Evolutionary conservation across 140 eudicot species (phyloP).

Genomic region (Stevia rebaudiana): DNA sequence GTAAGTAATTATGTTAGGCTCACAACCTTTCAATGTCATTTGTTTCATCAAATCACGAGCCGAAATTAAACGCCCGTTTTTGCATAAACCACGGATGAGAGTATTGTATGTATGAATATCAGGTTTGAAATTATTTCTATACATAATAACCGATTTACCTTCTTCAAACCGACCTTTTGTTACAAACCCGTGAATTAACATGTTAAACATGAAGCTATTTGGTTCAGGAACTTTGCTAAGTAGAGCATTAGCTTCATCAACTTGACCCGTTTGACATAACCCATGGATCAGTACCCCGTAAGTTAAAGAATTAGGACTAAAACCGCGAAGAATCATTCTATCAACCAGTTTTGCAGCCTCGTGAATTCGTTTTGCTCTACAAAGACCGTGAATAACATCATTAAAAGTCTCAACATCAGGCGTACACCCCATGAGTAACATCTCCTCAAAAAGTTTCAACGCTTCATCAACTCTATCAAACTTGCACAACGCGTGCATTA

Average conservation of each 20-base stretch:
- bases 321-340: slow-evolving; percentile 82
- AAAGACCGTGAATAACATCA: slow-evolving; percentile 73
- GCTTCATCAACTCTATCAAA: slow-evolving; percentile 61
- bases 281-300: slow-evolving; percentile 72
- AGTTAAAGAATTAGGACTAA: slow-evolving; percentile 58
- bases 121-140: slow-evolving; percentile 40
- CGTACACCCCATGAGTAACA: slow-evolving; percentile 83
- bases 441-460: slow-evolving; percentile 64
- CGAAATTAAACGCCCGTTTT: slow-evolving; percentile 40
- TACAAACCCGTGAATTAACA: slow-evolving; percentile 68
- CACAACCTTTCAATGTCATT: slow-evolving; percentile 44
- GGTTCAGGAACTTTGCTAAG: slow-evolving; percentile 76
- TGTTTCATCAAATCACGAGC: slow-evolving; percentile 57
- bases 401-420: slow-evolving; percentile 91
- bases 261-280: slow-evolving; percentile 54
- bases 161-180: slow-evolving; percentile 54
- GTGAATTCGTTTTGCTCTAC: slow-evolving; percentile 53
- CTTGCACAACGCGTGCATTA: slow-evolving; percentile 62
- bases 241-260: slow-evolving; percentile 60
- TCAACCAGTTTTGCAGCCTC: slow-evolving; percentile 85
- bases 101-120: slow-evolving; percentile 62
- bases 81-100: slow-evolving; percentile 61
- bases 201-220: slow-evolving; percentile 57
- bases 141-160: slow-evolving; percentile 56
- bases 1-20: slow-evolving; percentile 58